Evolutionary conservation across 2,329 filamentous ascomycete genomes (phyloP), one percentile per base, ranked within the genome.

Genomic region (Hawksworthiomyces lignivorus): DNA sequence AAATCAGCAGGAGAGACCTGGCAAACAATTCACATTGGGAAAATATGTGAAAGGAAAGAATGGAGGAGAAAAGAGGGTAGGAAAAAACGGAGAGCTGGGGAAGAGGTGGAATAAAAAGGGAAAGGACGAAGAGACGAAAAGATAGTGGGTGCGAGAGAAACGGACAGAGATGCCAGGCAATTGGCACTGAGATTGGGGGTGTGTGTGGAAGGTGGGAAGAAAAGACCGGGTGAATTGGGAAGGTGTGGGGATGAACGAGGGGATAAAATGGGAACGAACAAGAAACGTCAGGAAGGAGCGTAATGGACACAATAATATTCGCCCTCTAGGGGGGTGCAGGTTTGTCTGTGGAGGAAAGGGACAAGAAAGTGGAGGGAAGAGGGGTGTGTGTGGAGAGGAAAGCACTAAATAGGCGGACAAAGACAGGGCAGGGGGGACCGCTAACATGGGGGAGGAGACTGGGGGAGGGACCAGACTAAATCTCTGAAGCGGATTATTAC

Each of bases 171-270:
- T n/a, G n/a, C n/a, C n/a, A n/a, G n/a, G n/a, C n/a, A n/a, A n/a
- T n/a, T n/a, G n/a, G n/a, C n/a, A n/a, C n/a, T n/a, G n/a, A n/a
- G n/a, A n/a, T n/a, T n/a, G 12, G 3, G 24, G 24, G 24, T 26
- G 24, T 26, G 30, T 32, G 11, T 32, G n/a, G 7, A 32, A 15
- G 30, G 5, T 32, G 6, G 38, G 28, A 39, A 39, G 31, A 36
- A 40, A 42, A 18, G 43, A 32, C 36, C 31, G 36, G 43, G 36
- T 39, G 40, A 33, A 42, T 45, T 28, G 45, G 41, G 31, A 47
- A 43, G 36, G 32, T 49, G 48, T 49, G 48, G 48, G 42, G 48
- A 49, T 48, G 45, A 28, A 40, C 36, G 28, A 39, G 42, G 30
- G 40, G 45, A 34, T 46, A 46, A 48, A 48, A 41, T 21, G 27